Conservation (phyloP, 2,329 filamentous ascomycete species). For the Fusarium compactum region DNA sequence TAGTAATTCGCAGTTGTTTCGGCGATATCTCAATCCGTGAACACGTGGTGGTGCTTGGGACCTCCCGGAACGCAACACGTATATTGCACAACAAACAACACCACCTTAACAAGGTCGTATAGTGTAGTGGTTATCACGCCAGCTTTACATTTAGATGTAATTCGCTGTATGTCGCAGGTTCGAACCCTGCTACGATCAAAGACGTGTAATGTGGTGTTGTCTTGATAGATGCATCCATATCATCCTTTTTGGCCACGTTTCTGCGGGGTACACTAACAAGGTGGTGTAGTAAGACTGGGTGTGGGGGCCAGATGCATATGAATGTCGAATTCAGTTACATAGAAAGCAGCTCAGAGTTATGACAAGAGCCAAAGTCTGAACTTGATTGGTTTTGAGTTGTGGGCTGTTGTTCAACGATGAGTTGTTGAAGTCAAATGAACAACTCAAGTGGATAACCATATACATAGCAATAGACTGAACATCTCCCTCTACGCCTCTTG, state of each 20-base stretch:
- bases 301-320: not conserved
- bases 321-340: not conserved
- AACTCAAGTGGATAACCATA: not conserved
- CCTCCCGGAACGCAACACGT: not conserved
- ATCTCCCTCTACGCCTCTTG: accelerated
- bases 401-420: not conserved
- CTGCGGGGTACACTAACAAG: not conserved
- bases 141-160: not conserved
- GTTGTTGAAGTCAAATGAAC: not conserved
- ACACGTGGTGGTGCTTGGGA: not conserved
- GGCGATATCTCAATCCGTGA: not conserved
- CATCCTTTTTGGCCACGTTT: not conserved
- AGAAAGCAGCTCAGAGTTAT: not conserved
- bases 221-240: not conserved
- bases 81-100: not conserved
- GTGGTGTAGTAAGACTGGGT: not conserved
- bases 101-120: not conserved
- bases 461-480: not conserved
- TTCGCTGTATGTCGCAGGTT: not conserved
- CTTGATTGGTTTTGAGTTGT: not conserved
- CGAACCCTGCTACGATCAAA: not conserved
- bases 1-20: not conserved
- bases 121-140: not conserved
- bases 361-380: not conserved
- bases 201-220: not conserved